Conservation (phyloP, 345 rosid species). For the Corchorus olitorius region DNA sequence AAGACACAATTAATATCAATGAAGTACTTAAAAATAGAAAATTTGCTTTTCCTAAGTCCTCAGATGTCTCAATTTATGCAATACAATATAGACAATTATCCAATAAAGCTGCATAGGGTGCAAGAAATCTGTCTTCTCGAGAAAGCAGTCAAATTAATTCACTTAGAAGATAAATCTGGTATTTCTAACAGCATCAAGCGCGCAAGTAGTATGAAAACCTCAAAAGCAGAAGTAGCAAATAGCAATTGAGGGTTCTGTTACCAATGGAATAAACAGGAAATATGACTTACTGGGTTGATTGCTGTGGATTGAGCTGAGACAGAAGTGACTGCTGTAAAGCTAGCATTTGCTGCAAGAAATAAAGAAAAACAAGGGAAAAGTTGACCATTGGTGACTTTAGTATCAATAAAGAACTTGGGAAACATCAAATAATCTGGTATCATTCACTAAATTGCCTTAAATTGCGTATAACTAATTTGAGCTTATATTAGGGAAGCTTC, state of each 20-base stretch:
- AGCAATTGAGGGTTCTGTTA: not conserved
- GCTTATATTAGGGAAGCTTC: constrained; percentile 11
- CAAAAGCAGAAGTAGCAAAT: constrained; percentile 12
- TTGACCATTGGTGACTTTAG: constrained; percentile 4
- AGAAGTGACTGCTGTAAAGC: constrained; percentile 66
- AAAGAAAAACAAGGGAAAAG: constrained; percentile 20
- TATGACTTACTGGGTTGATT: constrained; percentile 58
- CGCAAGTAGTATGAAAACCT: not conserved
- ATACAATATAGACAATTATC: not conserved
- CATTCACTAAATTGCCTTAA: not conserved
- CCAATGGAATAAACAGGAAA: not conserved
- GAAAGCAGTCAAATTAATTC: not conserved
- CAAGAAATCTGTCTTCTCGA: not conserved
- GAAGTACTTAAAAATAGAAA: not conserved
- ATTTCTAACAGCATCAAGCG: not conserved
- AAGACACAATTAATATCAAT: not conserved
- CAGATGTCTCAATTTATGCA: not conserved
- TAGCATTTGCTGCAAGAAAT: constrained; percentile 54
- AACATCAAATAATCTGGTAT: constrained; percentile 1
- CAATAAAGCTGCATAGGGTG: not conserved
- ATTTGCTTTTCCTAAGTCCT: not conserved
- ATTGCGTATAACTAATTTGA: not conserved
- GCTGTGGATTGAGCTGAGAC: constrained; percentile 64
- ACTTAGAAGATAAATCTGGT: not conserved
- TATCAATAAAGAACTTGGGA: constrained; percentile 9